Conservation (phyloP, 2,329 filamentous ascomycete species). For the Dactylonectria macrodidyma region DNA sequence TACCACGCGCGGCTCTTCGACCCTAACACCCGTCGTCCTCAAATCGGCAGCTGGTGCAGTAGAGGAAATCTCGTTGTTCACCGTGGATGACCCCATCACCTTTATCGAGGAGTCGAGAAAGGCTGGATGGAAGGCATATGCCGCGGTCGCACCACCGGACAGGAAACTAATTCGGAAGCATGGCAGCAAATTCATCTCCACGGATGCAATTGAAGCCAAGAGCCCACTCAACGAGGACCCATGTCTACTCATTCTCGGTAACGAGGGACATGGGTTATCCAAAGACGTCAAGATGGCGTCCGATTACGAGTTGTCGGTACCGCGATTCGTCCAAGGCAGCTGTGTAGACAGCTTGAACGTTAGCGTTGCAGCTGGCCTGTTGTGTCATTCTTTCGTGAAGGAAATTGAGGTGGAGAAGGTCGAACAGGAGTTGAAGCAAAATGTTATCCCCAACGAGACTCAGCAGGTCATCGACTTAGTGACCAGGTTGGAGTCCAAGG, state of each 20-base stretch:
- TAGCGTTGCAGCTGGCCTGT: conserved; percentile 85
- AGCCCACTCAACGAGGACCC: conserved; percentile 73
- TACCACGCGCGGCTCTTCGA: conserved; percentile 80
- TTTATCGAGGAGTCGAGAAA: conserved; percentile 80
- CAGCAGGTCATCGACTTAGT: conserved; percentile 14
- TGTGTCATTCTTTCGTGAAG: conserved; percentile 79
- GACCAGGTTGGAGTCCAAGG: conserved; percentile 1
- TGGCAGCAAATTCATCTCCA: conserved; percentile 63
- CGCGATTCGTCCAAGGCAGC: conserved; percentile 64
- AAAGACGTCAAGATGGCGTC: conserved; percentile 75
- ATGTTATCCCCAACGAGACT: conserved; percentile 15
- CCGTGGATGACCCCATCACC: conserved; percentile 74
- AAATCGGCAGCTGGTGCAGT: conserved; percentile 92
- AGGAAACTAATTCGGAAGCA: conserved; percentile 52
- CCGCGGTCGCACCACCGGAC: conserved; percentile 72
- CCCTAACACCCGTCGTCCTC: conserved; percentile 81
- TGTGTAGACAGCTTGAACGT: conserved; percentile 94
- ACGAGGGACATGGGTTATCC: conserved; percentile 83
- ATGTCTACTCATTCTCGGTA: conserved; percentile 86
- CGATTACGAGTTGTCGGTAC: conserved; percentile 77
- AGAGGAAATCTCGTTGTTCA: conserved; percentile 83
- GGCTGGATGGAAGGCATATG: conserved; percentile 87
- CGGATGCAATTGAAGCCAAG: conserved; percentile 62
- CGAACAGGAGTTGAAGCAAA: conserved; percentile 21
- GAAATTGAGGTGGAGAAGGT: conserved; percentile 45